Conservation (phyloP, 2,329 filamentous ascomycete genomes). For the Neonectria punicea region DNA sequence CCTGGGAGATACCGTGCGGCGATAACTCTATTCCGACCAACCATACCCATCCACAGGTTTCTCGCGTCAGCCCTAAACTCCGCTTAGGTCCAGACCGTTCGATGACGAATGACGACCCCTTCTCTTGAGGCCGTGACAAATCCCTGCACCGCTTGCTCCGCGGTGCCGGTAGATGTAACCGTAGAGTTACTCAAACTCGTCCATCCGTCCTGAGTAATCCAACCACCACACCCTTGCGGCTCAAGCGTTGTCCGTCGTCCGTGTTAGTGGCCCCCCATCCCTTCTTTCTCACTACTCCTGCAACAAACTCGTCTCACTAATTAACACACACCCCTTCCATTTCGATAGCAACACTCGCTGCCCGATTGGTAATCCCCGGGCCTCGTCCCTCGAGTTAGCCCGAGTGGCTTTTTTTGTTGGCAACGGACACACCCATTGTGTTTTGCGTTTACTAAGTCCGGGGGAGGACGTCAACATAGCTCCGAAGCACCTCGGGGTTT, state of each 20-base stretch:
- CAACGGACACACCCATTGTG: too few relatives aligned
- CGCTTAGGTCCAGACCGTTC: slow-evolving; percentile 30
- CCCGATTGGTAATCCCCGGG: slow-evolving; percentile 40
- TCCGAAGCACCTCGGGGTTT: slow-evolving; percentile 3
- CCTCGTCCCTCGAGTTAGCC: slow-evolving; percentile 19
- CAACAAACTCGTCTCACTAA: not conserved
- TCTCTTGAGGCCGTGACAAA: not conserved
- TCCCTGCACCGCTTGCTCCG: not conserved
- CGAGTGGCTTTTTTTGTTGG: slow-evolving; percentile 18
- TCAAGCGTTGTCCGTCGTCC: too few relatives aligned
- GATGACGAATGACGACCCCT: not conserved
- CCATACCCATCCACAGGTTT: slow-evolving; percentile 10
- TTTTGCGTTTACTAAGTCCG: slow-evolving; percentile 6
- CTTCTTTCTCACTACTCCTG: not conserved
- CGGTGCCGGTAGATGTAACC: slow-evolving; percentile 4
- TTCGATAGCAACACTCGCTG: not conserved
- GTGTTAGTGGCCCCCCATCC: not conserved
- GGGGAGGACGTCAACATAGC: not conserved
- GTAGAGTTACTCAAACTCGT: too few relatives aligned
- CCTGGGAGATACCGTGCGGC: slow-evolving; percentile 27
- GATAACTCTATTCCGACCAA: slow-evolving; percentile 39
- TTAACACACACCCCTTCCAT: not conserved
- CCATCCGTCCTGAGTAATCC: slow-evolving; percentile 4
- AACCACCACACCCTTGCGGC: not conserved
- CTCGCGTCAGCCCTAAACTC: slow-evolving; percentile 40